Evolutionary conservation across 768 basidiomycete species (phyloP), one percentile per base, ranked within the genome.

Genomic region (Roridomyces roridus): DNA sequence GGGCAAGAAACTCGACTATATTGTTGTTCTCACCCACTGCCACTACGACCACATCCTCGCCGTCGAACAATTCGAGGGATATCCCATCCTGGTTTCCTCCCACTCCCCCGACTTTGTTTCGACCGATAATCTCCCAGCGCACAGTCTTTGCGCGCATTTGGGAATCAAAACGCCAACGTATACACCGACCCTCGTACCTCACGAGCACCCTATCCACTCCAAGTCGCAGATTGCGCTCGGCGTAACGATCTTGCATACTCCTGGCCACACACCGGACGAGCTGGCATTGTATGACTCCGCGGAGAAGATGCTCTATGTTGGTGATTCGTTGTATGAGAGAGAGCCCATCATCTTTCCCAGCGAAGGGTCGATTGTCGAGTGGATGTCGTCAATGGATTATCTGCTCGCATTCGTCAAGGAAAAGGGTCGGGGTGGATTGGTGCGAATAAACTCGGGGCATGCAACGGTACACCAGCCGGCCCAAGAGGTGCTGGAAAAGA

Each of bases 231-330:
- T 65, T 5, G 59, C 73, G 0, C 67, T 80, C 0, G 77, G 75
- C 1, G 59, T 85, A 23, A 72, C 57, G 3, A 70, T 84, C 51
- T 70, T 85, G 51, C 84, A 85, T 57, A 84, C 82, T 0, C 83
- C 84, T 0, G 83, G 84, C 24, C 85, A 86, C 55, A 85, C 80
- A 0, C 84, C 84, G 2, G 85, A 85, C 68, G 79, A 83, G 60
- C 67, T 84, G n/a, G 83, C 82, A 0, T 59, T 84, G 4, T 85
- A 81, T 70, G 81, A 85, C 51, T 69, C 66, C 12, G 65, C 57
- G 6, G 84, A 85, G 48, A 69, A 67, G 57, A 81, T 84, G 82
- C 69, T 84, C 1, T 85, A 83, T 45, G 81, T 83, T 11, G 85
- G 85, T 3, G 85, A 85, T 57, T 78, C 81, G 41, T 68, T 84